Conservation (phyloP, 768 basidiomycete species). For the Cystofilobasidium ferigula region DNA sequence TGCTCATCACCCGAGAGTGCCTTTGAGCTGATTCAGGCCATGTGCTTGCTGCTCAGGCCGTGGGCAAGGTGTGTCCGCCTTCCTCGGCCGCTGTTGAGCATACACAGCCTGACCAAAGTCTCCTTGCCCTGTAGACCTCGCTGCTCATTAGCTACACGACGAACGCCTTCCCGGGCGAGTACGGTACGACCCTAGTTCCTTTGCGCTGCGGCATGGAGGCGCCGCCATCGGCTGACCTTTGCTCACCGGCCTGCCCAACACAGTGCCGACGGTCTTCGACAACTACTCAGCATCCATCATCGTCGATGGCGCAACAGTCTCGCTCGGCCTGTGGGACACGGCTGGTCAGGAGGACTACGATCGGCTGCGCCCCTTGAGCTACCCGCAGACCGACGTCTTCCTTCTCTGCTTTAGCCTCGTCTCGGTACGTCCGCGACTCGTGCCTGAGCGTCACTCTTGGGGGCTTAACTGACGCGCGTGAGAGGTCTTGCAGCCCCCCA, state of each 20-base stretch:
- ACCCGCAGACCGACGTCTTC: slow-evolving; percentile 99
- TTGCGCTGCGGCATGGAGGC: background rate
- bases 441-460: background rate
- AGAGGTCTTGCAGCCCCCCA: slow-evolving; percentile 47
- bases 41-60: background rate
- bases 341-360: slow-evolving; percentile 90
- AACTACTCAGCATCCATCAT: slow-evolving; percentile 62
- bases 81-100: background rate
- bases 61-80: background rate
- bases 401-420: slow-evolving; percentile 70
- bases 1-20: background rate
- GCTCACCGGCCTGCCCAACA: too few species aligned
- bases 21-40: too few species aligned
- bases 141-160: slow-evolving; percentile 4
- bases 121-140: background rate
- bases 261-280: slow-evolving; percentile 59
- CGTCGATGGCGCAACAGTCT: slow-evolving; percentile 78
- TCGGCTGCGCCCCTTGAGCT: slow-evolving; percentile 55
- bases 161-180: background rate
- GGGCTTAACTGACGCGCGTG: background rate
- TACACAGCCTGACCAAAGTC: background rate
- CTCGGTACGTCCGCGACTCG: slow-evolving; percentile 4
- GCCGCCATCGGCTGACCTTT: background rate
- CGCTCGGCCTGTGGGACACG: slow-evolving; percentile 98
- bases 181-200: background rate